These are phyloP conservation scores for Phragmites australis DNA, from an alignment of 176 grass and related monocot genomes.

Conservation along the genomic window DNA sequence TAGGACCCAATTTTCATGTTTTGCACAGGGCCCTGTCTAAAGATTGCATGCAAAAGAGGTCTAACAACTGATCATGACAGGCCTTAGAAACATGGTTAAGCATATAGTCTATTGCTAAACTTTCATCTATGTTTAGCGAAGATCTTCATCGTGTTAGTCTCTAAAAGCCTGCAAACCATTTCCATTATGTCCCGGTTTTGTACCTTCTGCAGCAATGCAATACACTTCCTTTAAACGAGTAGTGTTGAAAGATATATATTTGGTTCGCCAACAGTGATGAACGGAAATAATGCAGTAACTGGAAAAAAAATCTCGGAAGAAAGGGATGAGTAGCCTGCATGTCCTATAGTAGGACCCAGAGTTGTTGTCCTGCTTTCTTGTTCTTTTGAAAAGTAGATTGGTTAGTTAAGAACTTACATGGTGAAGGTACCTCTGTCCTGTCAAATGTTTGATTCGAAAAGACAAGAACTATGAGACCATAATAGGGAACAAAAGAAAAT, in stretches of 20 bases:
- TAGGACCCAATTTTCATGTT: too few relatives aligned
- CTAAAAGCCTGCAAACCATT: too few relatives aligned
- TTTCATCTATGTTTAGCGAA: too few relatives aligned
- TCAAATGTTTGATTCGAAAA: background rate
- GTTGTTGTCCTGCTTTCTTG: slow-evolving; percentile 16
- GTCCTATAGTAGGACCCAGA: slow-evolving; percentile 23
- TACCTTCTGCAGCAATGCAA: too few relatives aligned
- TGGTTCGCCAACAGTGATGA: background rate
- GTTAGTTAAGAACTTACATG: slow-evolving; percentile 27
- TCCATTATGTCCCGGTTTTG: too few relatives aligned
- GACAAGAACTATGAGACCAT: background rate
- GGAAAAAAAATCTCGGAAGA: background rate
- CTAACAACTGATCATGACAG: too few relatives aligned
- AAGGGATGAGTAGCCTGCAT: background rate
- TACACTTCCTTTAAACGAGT: too few relatives aligned
- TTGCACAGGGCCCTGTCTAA: too few relatives aligned
- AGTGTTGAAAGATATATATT: background rate
- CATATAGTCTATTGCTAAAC: too few relatives aligned
- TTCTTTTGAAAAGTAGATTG: slow-evolving; percentile 32
- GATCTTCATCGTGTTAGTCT: too few relatives aligned
- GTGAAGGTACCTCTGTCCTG: background rate
- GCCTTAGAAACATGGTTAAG: too few relatives aligned
- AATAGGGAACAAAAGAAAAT: background rate
- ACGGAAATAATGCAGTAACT: background rate
- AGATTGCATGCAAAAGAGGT: too few relatives aligned